Percentiles rank a stretch among this genome's conserved stretches.
These are phyloP conservation scores for Verticillium zaregamsianum DNA, from an alignment of 2,329 filamentous ascomycete species.

Conservation along the genomic window DNA sequence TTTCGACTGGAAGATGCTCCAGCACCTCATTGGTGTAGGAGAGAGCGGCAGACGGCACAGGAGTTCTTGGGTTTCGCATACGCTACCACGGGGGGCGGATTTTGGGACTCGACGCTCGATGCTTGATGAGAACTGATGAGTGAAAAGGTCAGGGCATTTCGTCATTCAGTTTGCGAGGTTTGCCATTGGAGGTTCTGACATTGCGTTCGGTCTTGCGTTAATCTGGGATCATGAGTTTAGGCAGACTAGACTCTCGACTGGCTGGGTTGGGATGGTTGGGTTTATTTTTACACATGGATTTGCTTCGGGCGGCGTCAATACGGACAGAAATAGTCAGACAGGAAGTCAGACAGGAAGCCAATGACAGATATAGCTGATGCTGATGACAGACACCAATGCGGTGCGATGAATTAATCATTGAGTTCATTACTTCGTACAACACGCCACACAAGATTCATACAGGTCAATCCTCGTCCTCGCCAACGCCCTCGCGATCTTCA, in stretches of 20 bases:
- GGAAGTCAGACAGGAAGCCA: too few species aligned
- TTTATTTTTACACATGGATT: not conserved
- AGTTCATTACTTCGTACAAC: conserved; percentile 15
- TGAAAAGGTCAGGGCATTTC: not conserved
- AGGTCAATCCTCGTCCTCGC: conserved; percentile 38
- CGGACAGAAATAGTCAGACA: not conserved
- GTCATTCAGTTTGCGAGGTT: not conserved
- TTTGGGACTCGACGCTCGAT: too few species aligned
- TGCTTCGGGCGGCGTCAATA: not conserved
- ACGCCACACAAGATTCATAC: conserved; percentile 31
- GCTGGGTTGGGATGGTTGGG: too few species aligned
- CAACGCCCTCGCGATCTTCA: conserved; percentile 63
- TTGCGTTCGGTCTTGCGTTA: too few species aligned
- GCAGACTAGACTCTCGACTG: too few species aligned
- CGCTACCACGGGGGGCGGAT: too few species aligned
- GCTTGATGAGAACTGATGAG: too few species aligned
- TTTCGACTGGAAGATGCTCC: too few species aligned
- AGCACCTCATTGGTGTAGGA: too few species aligned
- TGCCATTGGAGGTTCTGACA: not conserved
- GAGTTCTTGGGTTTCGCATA: not conserved
- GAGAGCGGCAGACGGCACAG: not conserved
- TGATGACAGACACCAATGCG: not conserved
- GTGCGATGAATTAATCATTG: conserved; percentile 1
- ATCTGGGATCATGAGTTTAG: too few species aligned
- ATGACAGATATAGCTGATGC: not conserved